phyloP scores from a whole-genome alignment of 2,329 filamentous ascomycete genomes.

The Cladosporium colombiae region DNA sequence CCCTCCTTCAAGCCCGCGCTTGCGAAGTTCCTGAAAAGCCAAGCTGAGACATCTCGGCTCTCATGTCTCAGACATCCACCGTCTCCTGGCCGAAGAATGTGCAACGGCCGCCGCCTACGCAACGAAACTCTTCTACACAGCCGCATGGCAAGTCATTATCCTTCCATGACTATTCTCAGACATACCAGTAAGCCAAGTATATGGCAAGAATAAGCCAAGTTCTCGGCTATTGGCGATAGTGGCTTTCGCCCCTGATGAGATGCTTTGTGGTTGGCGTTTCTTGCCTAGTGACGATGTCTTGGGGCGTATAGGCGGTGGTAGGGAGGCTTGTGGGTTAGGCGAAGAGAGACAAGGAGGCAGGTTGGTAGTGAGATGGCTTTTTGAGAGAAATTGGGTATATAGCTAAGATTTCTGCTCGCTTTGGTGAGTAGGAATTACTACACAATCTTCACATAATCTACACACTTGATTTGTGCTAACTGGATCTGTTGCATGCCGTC shows the following conservation, averaged over 20 bases:
- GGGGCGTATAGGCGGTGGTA: background rate
- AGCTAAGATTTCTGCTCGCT: background rate
- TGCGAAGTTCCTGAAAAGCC: background rate
- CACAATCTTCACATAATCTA: background rate
- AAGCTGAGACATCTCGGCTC: background rate
- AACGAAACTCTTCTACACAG: background rate
- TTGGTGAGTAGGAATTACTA: background rate
- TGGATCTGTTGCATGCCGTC: background rate
- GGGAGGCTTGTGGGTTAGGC: conserved; percentile 4
- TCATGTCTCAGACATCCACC: conserved; percentile 12
- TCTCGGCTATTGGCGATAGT: background rate
- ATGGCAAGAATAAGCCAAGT: background rate
- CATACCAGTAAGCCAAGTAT: background rate
- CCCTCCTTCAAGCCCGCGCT: background rate
- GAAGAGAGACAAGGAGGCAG: conserved; percentile 14
- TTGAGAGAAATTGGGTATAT: background rate
- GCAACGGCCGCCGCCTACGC: background rate
- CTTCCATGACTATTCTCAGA: background rate
- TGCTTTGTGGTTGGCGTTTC: background rate
- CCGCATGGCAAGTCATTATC: background rate
- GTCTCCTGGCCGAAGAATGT: conserved; percentile 2
- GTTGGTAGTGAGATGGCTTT: background rate
- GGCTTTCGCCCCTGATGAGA: background rate
- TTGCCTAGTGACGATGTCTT: background rate
- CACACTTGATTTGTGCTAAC: background rate